phyloP scores from a whole-genome alignment of 257 asterid species.

The Craterostigma plantagineum region DNA sequence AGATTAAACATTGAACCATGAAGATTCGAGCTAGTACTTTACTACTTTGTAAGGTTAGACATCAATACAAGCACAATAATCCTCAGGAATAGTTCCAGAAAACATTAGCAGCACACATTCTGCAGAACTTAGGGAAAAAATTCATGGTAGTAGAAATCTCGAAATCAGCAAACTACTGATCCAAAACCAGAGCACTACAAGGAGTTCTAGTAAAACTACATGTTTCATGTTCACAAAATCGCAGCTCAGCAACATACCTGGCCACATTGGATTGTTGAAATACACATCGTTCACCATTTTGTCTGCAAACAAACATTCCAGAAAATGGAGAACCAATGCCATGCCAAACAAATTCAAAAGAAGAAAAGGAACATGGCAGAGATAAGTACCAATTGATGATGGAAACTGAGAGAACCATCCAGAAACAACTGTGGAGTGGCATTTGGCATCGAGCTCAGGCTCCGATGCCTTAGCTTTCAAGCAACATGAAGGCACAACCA shows the following conservation, averaged over 20 bases:
- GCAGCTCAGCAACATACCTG: constrained; percentile 31
- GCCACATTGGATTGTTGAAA: constrained; percentile 99
- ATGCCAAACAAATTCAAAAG: background rate
- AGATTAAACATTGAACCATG: background rate
- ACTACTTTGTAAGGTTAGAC: background rate
- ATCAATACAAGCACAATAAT: background rate
- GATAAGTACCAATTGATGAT: constrained; percentile 28
- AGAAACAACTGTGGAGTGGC: constrained; percentile 76
- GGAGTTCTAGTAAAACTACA: background rate
- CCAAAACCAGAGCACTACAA: background rate
- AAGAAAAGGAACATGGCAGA: background rate
- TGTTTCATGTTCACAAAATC: background rate
- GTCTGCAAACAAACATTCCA: constrained; percentile 18
- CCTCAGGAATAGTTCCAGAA: background rate
- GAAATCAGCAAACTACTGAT: background rate
- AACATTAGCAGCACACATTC: no score
- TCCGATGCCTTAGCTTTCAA: constrained; percentile 54
- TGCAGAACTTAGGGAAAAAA: no score
- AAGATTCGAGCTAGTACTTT: background rate
- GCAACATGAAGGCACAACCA: constrained; percentile 66
- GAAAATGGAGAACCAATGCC: background rate
- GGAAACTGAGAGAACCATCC: constrained; percentile 81
- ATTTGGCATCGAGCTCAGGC: constrained; percentile 53
- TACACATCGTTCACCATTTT: constrained; percentile 25
- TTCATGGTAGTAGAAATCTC: no score